Evolutionary conservation across 768 basidiomycete species (phyloP), one percentile per base, ranked within the genome.

Genomic region (Tremella mesenterica): DNA sequence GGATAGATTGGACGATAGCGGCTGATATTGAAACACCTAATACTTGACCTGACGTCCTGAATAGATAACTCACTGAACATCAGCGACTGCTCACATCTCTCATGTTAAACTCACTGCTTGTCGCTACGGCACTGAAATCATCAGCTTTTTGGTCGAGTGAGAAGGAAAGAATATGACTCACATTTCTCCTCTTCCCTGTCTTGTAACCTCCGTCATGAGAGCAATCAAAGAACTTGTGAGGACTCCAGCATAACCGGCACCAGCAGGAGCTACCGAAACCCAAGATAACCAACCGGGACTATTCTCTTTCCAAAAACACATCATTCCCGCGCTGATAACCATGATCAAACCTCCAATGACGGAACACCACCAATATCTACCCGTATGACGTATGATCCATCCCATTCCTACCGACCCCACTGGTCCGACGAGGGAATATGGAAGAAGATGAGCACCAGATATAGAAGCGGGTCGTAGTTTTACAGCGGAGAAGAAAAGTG

Each of bases 41-140:
- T 21, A 95, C 95, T 76, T 96, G 93, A 2, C 92, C 92, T 16
- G 88, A 86, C 7, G 89, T 91, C 58, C 92, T 78, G 77, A 92
- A 93, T 44, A 95, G 78, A 74, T 97, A 97, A 28, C 86, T 87
- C 64, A 92, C 90, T 93, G 62, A 16, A 5, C n/a, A 33, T 59
- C 49, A 67, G 57, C 50, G 44, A 30, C 21, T 28, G 29, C 18
- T 49, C 25, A 38, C 31, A 39, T 23, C 6, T 29, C 9, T 14
- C 39, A 13, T 20, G 12, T 29, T 25, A 23, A 59, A 77, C 85
- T 76, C 75, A 91, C 89, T 86, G 71, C 89, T 89, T 29, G 85
- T 92, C 48, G 88, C 88, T 38, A 93, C 83, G 10, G 69, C 64
- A 13, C 61, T 63, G 48, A 23, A 9, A 16, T 13, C 20, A 45